Conservation (phyloP, 345 rosid species). For the Brassica nigra region DNA sequence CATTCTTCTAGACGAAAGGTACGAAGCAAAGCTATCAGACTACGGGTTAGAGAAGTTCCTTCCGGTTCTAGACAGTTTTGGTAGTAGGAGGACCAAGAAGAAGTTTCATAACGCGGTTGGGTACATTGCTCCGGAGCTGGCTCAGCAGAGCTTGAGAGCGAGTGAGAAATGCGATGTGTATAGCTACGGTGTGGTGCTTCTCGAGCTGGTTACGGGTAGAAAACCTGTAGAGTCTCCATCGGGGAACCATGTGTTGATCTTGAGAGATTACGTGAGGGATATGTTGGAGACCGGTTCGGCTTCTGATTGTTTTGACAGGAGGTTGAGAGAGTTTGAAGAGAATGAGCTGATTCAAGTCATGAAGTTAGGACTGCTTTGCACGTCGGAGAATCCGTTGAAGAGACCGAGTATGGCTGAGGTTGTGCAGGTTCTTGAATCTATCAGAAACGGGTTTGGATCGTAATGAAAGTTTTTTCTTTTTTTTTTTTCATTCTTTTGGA, state of each 20-base stretch:
- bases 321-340: slow-evolving; percentile 74
- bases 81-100: slow-evolving; percentile 53
- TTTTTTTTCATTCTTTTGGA: background rate
- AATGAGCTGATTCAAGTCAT: slow-evolving; percentile 89
- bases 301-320: slow-evolving; percentile 79
- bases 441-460: slow-evolving; percentile 63
- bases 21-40: slow-evolving; percentile 83
- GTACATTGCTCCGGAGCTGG: slow-evolving; percentile 95
- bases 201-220: slow-evolving; percentile 90
- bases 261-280: slow-evolving; percentile 81
- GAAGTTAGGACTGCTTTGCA: slow-evolving; percentile 88
- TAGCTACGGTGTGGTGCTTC: slow-evolving; percentile 87
- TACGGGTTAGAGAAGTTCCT: slow-evolving; percentile 82
- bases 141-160: slow-evolving; percentile 59
- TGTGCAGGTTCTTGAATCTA: slow-evolving; percentile 95
- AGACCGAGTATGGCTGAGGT: slow-evolving; percentile 98
- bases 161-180: slow-evolving; percentile 92
- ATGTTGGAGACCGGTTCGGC: slow-evolving; percentile 76
- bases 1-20: slow-evolving; percentile 75
- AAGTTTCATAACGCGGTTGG: slow-evolving; percentile 85
- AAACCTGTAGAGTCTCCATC: slow-evolving; percentile 86
- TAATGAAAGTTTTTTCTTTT: slow-evolving; percentile 31
- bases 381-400: slow-evolving; percentile 69
- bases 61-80: slow-evolving; percentile 72
- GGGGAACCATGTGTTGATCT: slow-evolving; percentile 63